Evolutionary conservation across 108 stramenopile genomes (phyloP), one percentile per base, ranked within the genome.

Genomic region (Schizochytrium sp.): DNA sequence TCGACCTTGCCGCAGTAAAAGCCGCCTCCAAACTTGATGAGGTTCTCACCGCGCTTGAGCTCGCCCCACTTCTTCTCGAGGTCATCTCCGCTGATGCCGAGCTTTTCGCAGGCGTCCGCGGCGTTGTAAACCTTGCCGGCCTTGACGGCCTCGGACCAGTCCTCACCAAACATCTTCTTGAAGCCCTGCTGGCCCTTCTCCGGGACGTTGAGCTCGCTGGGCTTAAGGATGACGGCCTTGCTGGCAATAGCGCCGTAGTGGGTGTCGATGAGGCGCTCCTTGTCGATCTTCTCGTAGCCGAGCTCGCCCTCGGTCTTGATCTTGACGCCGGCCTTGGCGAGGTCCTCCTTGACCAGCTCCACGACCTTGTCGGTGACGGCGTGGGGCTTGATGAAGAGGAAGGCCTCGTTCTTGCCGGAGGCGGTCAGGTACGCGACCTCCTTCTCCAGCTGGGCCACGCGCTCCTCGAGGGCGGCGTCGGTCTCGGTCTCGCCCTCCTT

Each of bases 301-400:
- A 98, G 95, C 44, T 95, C 95, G 44, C 88, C 89, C 91, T 97
- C 95, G 28, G 93, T 92, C 41, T 96, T 88, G 87, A 97, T 95
- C 51, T 89, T 91, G 57, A 98, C 91, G 16, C 95, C 96, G 14
- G 93, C 87, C 25, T 92, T 90, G 3, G 63, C 59, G 93, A 92
- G 83, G 44, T 25, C 44, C n/a, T 60, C 90, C 16, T 88, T 88
- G 25, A 98, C 97, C 89, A 96, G 90, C 10, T 95, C 92, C 87
- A 93, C 93, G 5, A 94, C 94, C 16, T 94, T 95, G 58, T 87
- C 72, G 45, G 96, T 97, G 89, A 96, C 97, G 45, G 98, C 98
- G 88, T 98, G 98, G 47, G 98, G 98, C 89, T 98, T 98, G 55
- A 98, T 94, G 92, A 98, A 98, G 59, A 98, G 96, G 88, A 97